Evolutionary conservation across 2,329 filamentous ascomycete genomes (phyloP), one percentile per base, ranked within the genome.

Genomic region (Chrysoporthe puriensis): DNA sequence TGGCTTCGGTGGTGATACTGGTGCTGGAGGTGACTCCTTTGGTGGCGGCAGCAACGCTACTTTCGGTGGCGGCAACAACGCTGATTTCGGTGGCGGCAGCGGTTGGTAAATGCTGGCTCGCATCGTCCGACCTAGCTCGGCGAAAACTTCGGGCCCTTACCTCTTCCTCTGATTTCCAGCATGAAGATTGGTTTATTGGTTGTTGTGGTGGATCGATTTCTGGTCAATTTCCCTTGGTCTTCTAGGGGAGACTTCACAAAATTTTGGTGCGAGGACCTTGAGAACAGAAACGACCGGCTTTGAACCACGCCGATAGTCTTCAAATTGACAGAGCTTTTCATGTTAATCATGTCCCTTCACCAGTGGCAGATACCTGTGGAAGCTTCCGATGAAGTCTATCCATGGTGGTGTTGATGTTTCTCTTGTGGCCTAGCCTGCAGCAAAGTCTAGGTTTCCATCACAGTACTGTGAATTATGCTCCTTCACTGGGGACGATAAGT

Each of bases 21-120:
- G 63, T 11, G 67, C 40, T 46, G 72, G 26, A 26, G 26, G 16
- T 34, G 70, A 48, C 61, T 54, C 54, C 40, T 67, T 44, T 52
- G 69, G 66, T 48, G 68, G 46, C 48, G 69, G 61, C 52, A 67
- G 62, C 56, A 63, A 67, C 56, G 52, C 26, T 26, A 26, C 54
- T 34, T 67, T 44, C 56, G 69, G 66, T 48, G 68, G 46, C 48
- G 69, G 61, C 52, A 67, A 64, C 56, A 63, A 16, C 48, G 43
- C 26, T 32, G 11, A 4, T 26, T 7, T 46, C 48, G 42, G 42
- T 11, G 21, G 18, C 34, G 40, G 40, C 21, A 32, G 7, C 5
- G 66, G 40, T 32, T 70, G 62, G 66, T 66, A 62, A 61, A 46
- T 50, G 43, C 5, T 21, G 58, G 40, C 6, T 21, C 9, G 56